Evolutionary conservation across 257 asterid species (phyloP).

Genomic region (Solanum microdontum): DNA sequence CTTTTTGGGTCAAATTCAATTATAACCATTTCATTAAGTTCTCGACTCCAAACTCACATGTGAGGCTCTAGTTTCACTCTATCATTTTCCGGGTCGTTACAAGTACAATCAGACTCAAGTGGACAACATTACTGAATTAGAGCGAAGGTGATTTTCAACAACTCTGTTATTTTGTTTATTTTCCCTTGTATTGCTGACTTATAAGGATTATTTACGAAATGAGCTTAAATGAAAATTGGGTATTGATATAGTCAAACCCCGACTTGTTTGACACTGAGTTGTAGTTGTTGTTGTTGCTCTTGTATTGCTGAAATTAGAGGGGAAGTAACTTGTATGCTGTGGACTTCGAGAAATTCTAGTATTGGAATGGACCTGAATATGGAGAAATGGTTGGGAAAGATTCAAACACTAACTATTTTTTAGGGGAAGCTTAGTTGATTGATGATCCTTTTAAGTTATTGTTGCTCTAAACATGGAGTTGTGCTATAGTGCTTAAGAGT

Average conservation of each 20-base stretch:
- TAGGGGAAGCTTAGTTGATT: background rate
- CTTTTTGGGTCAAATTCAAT: too few relatives aligned
- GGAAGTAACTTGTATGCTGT: background rate
- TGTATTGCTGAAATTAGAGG: background rate
- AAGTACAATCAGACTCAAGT: slow-evolving; percentile 91
- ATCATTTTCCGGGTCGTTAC: too few relatives aligned
- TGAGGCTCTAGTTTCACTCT: too few relatives aligned
- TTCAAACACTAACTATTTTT: background rate
- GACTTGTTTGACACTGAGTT: background rate
- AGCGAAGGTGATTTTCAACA: slow-evolving; percentile 37
- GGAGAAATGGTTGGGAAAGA: background rate
- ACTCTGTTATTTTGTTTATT: background rate
- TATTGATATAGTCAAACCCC: background rate
- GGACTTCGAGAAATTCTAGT: background rate
- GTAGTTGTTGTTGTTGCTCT: background rate
- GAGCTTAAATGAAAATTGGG: background rate
- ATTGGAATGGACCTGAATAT: background rate
- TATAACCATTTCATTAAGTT: too few relatives aligned
- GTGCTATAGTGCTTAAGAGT: background rate
- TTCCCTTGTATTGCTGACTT: background rate
- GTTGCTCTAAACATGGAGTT: background rate
- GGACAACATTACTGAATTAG: slow-evolving; percentile 69
- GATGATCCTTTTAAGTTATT: background rate
- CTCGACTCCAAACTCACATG: too few relatives aligned
- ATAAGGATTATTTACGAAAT: background rate